Conservation (phyloP, 352 stramenopile species). For the Globisporangium solare region DNA sequence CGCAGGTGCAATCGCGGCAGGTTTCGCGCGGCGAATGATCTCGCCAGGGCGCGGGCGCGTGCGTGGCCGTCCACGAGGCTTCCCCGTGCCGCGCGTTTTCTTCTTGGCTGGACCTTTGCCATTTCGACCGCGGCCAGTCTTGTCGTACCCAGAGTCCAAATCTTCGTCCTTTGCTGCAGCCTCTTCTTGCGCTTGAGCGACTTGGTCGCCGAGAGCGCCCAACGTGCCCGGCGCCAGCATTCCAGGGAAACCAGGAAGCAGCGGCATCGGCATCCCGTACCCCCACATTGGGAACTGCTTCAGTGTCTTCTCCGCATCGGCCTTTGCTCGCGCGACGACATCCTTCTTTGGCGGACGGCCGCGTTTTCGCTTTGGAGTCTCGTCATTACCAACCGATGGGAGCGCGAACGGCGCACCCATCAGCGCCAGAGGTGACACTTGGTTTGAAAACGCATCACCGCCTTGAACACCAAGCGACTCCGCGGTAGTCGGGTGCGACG, state of each 20-base stretch:
- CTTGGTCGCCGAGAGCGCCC: slow-evolving; percentile 26
- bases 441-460: neutral
- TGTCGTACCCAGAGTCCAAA: no score
- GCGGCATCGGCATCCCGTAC: slow-evolving; percentile 46
- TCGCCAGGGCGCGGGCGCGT: slow-evolving; percentile 71
- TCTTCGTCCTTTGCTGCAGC: slow-evolving; percentile 17
- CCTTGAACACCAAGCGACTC: no score
- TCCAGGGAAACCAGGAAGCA: slow-evolving; percentile 33
- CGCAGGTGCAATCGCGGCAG: slow-evolving; percentile 61
- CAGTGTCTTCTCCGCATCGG: slow-evolving; percentile 44
- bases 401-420: slow-evolving; percentile 23
- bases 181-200: slow-evolving; percentile 19
- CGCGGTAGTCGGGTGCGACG: no score
- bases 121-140: slow-evolving; percentile 1
- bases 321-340: slow-evolving; percentile 39
- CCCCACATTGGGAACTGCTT: slow-evolving; percentile 67
- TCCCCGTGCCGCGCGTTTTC: slow-evolving; percentile 66
- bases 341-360: slow-evolving; percentile 66
- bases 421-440: slow-evolving; percentile 20
- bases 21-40: slow-evolving; percentile 69
- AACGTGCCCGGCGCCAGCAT: slow-evolving; percentile 21
- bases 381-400: slow-evolving; percentile 19
- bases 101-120: slow-evolving; percentile 60
- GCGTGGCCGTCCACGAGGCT: slow-evolving; percentile 61
- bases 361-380: slow-evolving; percentile 65